Conservation (phyloP, 2,329 filamentous ascomycete species). For the Emmonsiellopsis sp. region DNA sequence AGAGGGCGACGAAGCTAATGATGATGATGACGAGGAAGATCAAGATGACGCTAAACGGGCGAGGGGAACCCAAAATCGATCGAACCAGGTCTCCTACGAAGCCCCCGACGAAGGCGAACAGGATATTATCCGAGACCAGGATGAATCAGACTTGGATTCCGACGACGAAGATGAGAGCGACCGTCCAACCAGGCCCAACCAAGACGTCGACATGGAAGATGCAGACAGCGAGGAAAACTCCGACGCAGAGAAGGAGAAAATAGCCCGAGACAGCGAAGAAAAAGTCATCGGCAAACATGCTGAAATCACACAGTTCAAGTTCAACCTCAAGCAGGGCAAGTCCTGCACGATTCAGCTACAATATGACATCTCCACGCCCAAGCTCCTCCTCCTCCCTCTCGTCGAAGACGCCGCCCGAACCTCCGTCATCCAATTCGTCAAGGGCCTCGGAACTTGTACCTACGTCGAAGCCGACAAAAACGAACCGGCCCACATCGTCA, state of each 20-base stretch:
- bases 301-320: slow-evolving; percentile 67
- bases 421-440: slow-evolving; percentile 79
- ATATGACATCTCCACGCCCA: slow-evolving; percentile 71
- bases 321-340: slow-evolving; percentile 62
- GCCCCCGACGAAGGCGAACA: slow-evolving; percentile 90
- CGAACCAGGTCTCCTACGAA: slow-evolving; percentile 78
- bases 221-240: slow-evolving; percentile 32
- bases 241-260: slow-evolving; percentile 32
- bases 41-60: slow-evolving; percentile 58
- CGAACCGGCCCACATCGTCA: slow-evolving; percentile 52
- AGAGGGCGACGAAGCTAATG: slow-evolving; percentile 46
- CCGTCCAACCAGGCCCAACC: slow-evolving; percentile 13
- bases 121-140: slow-evolving; percentile 57
- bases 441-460: slow-evolving; percentile 63
- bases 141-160: slow-evolving; percentile 47
- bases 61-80: slow-evolving; percentile 58
- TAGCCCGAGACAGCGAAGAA: slow-evolving; percentile 45
- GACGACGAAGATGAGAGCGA: slow-evolving; percentile 42
- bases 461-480: slow-evolving; percentile 50
- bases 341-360: slow-evolving; percentile 75
- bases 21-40: slow-evolving; percentile 67
- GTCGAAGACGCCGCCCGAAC: slow-evolving; percentile 71
- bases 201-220: slow-evolving; percentile 28
- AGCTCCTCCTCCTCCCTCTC: slow-evolving; percentile 85
- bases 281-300: slow-evolving; percentile 54